Base-by-base conservation (phyloP, 352 stramenopile genomes). In the Phytophthora litchii region DNA sequence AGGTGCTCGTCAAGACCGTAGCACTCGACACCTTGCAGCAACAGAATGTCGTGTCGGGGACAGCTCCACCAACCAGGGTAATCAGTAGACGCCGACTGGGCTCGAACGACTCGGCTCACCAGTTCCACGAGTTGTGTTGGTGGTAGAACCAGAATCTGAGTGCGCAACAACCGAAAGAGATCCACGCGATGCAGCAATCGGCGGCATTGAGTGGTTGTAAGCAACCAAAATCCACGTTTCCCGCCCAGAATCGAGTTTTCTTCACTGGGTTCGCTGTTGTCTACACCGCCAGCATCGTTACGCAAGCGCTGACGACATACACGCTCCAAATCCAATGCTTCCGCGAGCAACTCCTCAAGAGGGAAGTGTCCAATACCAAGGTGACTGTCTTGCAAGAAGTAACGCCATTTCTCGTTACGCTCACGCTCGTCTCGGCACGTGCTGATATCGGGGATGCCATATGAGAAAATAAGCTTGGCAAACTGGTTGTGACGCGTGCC, bases 1-100 rank as follows among this genome's bases (percentile, higher is more conserved):
- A 95, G 37, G 40, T 88, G 72, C 32, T 92, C 73, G 47, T 94
- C 87, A 31, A 96, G 60, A 9, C 87, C 87, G 56, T 88, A 92
- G 55, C 78, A 91, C 51, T 95, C 87, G 16, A 95, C 79, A 38
- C 80, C 86, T 61, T 94, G 87, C 27, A 94, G 64, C 48, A 96
- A 64, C 51, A 92, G 40, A 54, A 92, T 88, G 37, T 96, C 87
- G 53, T 91, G 83, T 9, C 74, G 72, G 8, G 87, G 87, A 21
- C 72, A 83, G 46, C 56, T 79, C 87, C 87, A 96, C 87, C 87
- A 96, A 32, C 27, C 14, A 40, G 87, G 87, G 43, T 80, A 91
- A 11, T 74, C 60, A 11, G 60, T 77, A 12, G 60, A 59, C 3
- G 60, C 31, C 1, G 50, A 32, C 13, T 72, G 60, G 7, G 67